Evolutionary conservation across 371 early-diverging fungal species (phyloP).

Genomic region (Apophysomyces ossiformis): DNA sequence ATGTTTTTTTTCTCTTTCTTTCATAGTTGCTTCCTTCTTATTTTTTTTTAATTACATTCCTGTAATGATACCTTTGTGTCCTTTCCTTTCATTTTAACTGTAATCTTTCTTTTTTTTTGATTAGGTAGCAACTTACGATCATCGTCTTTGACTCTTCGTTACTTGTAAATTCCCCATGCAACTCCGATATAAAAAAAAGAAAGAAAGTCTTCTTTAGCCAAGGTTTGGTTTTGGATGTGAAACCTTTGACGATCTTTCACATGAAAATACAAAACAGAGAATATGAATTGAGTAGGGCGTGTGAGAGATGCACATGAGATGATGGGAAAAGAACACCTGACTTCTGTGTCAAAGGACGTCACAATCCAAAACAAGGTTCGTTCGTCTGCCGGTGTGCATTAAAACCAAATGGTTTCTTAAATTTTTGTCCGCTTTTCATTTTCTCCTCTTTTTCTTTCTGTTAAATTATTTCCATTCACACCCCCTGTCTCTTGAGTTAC

Average conservation of each 20-base stretch:
- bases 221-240: not conserved
- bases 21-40: not conserved
- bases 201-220: not conserved
- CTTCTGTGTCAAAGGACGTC: constrained; percentile 9
- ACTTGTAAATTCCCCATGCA: constrained; percentile 3
- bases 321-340: constrained; percentile 11
- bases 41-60: not conserved
- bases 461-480: constrained; percentile 12
- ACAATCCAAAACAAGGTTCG: constrained; percentile 1
- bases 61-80: constrained; percentile 8
- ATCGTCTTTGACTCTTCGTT: not conserved
- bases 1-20: not conserved
- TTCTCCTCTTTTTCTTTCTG: constrained; percentile 13
- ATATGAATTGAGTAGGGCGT: not conserved
- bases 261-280: not conserved
- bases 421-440: not conserved
- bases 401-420: constrained; percentile 14
- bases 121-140: not conserved
- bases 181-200: not conserved
- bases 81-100: constrained; percentile 2
- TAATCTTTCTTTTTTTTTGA: not conserved
- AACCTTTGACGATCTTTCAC: constrained; percentile 11
- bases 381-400: not conserved
- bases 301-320: constrained; percentile 9
- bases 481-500: too few relatives aligned